Percentiles rank a stretch among this genome's conserved stretches.
phyloP scores from a whole-genome alignment of 129 eudicot species.

The Flaveria linearis region DNA sequence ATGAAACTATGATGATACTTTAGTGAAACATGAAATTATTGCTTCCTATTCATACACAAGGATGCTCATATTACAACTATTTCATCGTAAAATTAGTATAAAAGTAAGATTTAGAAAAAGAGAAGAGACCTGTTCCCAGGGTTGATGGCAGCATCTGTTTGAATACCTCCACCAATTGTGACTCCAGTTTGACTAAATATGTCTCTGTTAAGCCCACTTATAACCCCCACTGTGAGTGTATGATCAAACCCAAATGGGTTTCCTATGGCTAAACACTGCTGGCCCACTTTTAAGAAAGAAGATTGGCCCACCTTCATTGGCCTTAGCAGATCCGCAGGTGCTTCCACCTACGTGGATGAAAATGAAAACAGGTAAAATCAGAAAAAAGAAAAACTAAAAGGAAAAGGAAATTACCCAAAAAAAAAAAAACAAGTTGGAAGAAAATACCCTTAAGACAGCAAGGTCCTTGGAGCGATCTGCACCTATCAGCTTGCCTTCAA shows the following conservation, averaged over 20 bases:
- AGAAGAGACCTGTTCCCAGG: slow-evolving; percentile 84
- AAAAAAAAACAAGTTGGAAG: background rate
- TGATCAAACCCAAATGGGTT: slow-evolving; percentile 99
- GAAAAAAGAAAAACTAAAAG: background rate
- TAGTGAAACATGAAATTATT: background rate
- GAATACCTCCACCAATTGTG: slow-evolving; percentile 97
- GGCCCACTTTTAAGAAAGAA: slow-evolving; percentile 84
- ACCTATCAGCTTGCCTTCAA: slow-evolving; percentile 85
- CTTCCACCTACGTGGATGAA: slow-evolving; percentile 59
- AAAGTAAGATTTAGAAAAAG: background rate
- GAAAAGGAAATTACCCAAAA: background rate
- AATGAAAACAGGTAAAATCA: background rate
- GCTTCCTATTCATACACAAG: background rate
- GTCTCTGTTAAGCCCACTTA: slow-evolving; percentile 94
- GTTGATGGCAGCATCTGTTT: slow-evolving; percentile 98
- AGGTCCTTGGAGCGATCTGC: slow-evolving; percentile 99
- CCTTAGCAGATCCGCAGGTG: slow-evolving; percentile 70
- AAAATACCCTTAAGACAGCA: slow-evolving; percentile 84
- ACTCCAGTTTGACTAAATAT: slow-evolving; percentile 97
- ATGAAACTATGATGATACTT: slow-evolving; percentile 7
- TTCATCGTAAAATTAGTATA: background rate
- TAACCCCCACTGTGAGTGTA: slow-evolving; percentile 95
- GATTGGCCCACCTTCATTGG: slow-evolving; percentile 85
- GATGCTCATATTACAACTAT: background rate
- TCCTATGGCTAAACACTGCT: slow-evolving; percentile 95